A percentile compares a stretch with the other conserved stretches of the same genome.
These are phyloP conservation scores for Aphanocladium album DNA, from an alignment of 2,329 filamentous ascomycete genomes.

Conservation along the genomic window DNA sequence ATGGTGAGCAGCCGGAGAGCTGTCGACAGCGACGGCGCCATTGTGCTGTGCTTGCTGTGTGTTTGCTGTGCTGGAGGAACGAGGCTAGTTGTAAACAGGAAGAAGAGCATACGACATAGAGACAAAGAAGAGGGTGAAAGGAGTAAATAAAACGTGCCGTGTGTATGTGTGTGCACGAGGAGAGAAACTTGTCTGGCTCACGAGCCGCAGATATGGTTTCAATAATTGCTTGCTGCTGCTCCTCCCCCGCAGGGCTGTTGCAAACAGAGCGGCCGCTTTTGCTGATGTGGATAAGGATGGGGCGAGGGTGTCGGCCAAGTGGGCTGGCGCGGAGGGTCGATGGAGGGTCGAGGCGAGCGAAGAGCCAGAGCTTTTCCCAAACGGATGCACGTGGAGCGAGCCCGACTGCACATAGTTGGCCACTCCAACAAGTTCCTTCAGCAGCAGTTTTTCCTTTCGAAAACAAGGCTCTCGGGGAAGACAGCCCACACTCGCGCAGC, in stretches of 20 bases:
- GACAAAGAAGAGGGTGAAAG: too few species aligned
- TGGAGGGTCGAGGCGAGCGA: background rate
- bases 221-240: too few species aligned
- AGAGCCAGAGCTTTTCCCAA: background rate
- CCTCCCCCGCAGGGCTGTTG: too few species aligned
- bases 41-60: conserved; percentile 12
- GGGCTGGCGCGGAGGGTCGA: conserved; percentile 15
- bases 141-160: too few species aligned
- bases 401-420: background rate
- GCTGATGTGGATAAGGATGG: too few species aligned
- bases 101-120: background rate
- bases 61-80: background rate
- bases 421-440: too few species aligned
- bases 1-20: conserved; percentile 11
- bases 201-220: too few species aligned
- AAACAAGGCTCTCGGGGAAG: background rate
- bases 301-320: background rate
- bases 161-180: too few species aligned
- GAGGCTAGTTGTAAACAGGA: background rate
- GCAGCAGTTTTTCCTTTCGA: too few species aligned
- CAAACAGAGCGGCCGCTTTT: too few species aligned
- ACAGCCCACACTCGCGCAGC: too few species aligned
- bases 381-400: conserved; percentile 6
- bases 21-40: conserved; percentile 7
- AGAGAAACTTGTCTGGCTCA: too few species aligned